Conservation (phyloP, 2,329 filamentous ascomycete genomes). For the Cladobotryum mycophilum region DNA sequence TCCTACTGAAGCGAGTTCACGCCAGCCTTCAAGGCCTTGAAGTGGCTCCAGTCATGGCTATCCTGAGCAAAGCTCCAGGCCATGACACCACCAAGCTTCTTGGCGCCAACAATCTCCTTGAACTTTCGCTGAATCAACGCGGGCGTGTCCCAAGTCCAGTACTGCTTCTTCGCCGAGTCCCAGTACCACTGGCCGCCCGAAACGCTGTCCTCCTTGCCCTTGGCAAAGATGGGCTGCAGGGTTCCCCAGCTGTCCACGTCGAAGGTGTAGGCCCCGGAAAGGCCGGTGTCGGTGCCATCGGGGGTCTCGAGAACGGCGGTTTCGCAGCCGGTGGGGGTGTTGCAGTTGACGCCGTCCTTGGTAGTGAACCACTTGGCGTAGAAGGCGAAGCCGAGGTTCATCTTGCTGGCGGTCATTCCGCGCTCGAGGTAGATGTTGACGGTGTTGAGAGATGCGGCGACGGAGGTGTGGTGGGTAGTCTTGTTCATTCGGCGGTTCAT, state of each 20-base stretch:
- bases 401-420: slow-evolving; percentile 47
- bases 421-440: slow-evolving; percentile 54
- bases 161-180: slow-evolving; percentile 38
- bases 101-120: slow-evolving; percentile 33
- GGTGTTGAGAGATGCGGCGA: slow-evolving; percentile 46
- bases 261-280: slow-evolving; percentile 35
- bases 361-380: slow-evolving; percentile 64
- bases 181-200: slow-evolving; percentile 52
- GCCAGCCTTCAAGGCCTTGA: slow-evolving; percentile 34
- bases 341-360: slow-evolving; percentile 39
- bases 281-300: slow-evolving; percentile 52
- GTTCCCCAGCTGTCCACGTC: slow-evolving; percentile 28
- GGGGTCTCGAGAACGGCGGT: slow-evolving; percentile 54
- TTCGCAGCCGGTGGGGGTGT: slow-evolving; percentile 49
- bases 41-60: slow-evolving; percentile 34
- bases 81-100: slow-evolving; percentile 44
- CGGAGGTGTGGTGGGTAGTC: slow-evolving; percentile 59
- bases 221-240: slow-evolving; percentile 36
- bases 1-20: not conserved
- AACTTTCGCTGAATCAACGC: slow-evolving; percentile 44
- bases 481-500: slow-evolving; percentile 64
- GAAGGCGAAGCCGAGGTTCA: slow-evolving; percentile 62
- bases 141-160: slow-evolving; percentile 52
- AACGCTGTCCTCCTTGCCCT: slow-evolving; percentile 37
- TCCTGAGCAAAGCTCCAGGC: slow-evolving; percentile 50